Base-by-base conservation (phyloP, 352 stramenopile species). In the Phytophthora parvispora region DNA sequence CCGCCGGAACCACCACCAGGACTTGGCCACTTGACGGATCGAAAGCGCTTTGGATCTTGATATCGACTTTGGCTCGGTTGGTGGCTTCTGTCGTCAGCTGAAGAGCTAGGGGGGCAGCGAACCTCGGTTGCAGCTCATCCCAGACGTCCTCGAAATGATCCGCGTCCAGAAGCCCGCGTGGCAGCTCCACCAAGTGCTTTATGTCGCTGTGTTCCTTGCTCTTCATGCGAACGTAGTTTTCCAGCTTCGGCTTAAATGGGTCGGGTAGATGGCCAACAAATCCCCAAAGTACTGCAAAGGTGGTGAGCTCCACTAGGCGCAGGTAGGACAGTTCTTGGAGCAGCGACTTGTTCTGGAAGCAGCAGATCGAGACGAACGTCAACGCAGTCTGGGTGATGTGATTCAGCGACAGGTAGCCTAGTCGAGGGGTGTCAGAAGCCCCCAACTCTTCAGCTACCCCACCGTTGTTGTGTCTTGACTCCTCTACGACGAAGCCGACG, bases 211-310 rank as follows among this genome's bases (percentile, higher is more conserved):
- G 60, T 8, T 74, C 67, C 43, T 91, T 87, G 16, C 75, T 57
- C 15, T 87, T 71, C 1, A 62, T 45, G 24, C 77, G 77, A 8
- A 91, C 27, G 36, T 75, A 78, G 25, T 74, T 75, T 29, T 92
- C 84, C 13, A 92, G 47, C 25, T 90, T 90, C 24, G 77, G 64
- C 13, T 78, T 77, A 10, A 69, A 56, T 0, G 68, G 16, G 24
- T 89, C 81, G 7, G 29, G 28, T 1, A 90, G 34, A n/a, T 91
- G 84, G 0, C 82, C 80, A 4, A 58, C 29, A 47, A 88, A 80
- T 0, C 80, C 82, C 82, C 81, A 92, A 0, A 87, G 54, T 3
- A 89, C 64, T n/a, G 77, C 65, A 48, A 90, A 91, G 0, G 67
- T 72, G 12, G 81, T 67, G 2, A 90, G 38, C 9, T 78, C 68